Evolutionary conservation across 2,329 filamentous ascomycete genomes (phyloP).

Genomic region (Diaporthe helianthi): DNA sequence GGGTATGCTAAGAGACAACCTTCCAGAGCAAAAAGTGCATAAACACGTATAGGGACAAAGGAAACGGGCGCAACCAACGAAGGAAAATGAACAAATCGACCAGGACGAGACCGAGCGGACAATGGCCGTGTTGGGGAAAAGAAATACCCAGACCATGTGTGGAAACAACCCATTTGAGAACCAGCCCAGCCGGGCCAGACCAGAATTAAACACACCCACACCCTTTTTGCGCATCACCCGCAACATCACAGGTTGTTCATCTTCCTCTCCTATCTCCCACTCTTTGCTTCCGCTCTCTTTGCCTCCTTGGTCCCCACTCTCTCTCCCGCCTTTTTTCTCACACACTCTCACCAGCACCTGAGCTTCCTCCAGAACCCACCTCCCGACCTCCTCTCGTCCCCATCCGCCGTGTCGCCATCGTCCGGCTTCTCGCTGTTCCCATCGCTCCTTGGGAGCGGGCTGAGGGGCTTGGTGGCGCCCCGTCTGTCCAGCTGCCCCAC

Average conservation of each 20-base stretch:
- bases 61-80: neutral
- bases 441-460: conserved; percentile 54
- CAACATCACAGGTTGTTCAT: neutral
- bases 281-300: neutral
- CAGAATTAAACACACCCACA: conserved; percentile 12
- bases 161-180: conserved; percentile 19
- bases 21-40: conserved; percentile 10
- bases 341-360: conserved; percentile 62
- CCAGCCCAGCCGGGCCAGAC: conserved; percentile 21
- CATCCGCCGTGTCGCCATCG: conserved; percentile 50
- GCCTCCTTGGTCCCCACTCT: neutral
- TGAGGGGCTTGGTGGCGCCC: conserved; percentile 65
- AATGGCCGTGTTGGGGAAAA: neutral
- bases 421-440: conserved; percentile 50
- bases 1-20: neutral
- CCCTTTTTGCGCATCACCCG: neutral
- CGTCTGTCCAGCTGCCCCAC: conserved; percentile 50
- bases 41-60: conserved; percentile 22
- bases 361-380: conserved; percentile 63
- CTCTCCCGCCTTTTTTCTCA: neutral
- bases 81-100: neutral
- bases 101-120: conserved; percentile 4
- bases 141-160: neutral
- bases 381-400: conserved; percentile 51
- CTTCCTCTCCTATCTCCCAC: neutral